Conservation (phyloP, 2,329 filamentous ascomycete genomes). For the Trichoderma sp. region DNA sequence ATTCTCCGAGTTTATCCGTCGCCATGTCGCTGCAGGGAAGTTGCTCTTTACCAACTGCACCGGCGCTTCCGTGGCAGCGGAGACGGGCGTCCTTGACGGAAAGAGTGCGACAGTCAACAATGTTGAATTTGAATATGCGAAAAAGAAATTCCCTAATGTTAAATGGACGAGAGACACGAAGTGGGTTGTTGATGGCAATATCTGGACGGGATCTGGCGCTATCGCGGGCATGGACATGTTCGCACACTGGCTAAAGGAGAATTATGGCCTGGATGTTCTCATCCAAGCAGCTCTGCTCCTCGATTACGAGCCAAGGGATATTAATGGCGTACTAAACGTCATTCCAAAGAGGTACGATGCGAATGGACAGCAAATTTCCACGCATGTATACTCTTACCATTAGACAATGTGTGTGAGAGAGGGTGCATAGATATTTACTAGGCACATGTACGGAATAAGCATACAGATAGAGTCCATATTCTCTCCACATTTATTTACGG, state of each 20-base stretch:
- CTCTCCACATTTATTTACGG: not conserved
- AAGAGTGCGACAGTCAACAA: constrained; percentile 44
- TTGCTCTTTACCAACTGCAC: constrained; percentile 39
- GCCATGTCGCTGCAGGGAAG: constrained; percentile 37
- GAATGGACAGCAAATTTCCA: constrained; percentile 31
- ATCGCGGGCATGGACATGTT: constrained; percentile 46
- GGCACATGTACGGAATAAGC: not conserved
- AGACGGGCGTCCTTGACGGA: constrained; percentile 41
- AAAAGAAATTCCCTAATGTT: constrained; percentile 37
- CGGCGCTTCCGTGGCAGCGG: constrained; percentile 32
- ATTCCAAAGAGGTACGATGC: constrained; percentile 30
- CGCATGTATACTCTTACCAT: constrained; percentile 21
- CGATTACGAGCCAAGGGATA: constrained; percentile 38
- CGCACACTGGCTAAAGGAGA: constrained; percentile 39
- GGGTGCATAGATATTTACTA: not conserved
- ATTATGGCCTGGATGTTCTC: constrained; percentile 32
- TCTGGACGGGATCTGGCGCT: constrained; percentile 47
- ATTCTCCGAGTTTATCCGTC: constrained; percentile 32
- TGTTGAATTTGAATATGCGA: constrained; percentile 29
- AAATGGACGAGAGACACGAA: constrained; percentile 43
- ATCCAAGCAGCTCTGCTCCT: constrained; percentile 24
- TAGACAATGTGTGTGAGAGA: not conserved
- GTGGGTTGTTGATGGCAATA: constrained; percentile 44
- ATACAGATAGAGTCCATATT: not conserved
- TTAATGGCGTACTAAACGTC: constrained; percentile 30